Percentiles rank a stretch among this genome's conserved stretches.
phyloP scores from a whole-genome alignment of 441 rosid genomes.

The Eutrema salsugineum region DNA sequence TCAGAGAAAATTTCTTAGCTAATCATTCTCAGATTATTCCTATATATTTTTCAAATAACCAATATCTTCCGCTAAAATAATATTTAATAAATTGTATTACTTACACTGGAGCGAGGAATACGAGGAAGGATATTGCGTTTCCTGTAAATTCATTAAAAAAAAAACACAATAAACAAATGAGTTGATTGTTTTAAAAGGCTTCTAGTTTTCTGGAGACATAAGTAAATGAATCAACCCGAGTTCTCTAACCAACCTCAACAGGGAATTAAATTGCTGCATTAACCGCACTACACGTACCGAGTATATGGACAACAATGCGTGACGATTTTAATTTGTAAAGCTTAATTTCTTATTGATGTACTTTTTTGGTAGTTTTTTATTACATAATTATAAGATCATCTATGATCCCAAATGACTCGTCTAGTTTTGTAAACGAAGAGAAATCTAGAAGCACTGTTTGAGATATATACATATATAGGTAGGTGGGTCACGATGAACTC shows the following conservation, averaged over 20 bases:
- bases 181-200: constrained; percentile 5
- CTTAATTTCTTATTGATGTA: constrained; percentile 1
- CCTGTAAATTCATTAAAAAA: constrained; percentile 39
- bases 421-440: neutral
- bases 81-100: neutral
- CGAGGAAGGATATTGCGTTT: constrained; percentile 66
- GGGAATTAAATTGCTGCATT: constrained; percentile 19
- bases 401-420: neutral
- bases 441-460: neutral
- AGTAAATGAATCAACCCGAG: constrained; percentile 6
- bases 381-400: neutral
- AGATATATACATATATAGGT: neutral
- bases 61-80: neutral
- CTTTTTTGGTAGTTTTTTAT: constrained; percentile 2
- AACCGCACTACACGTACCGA: constrained; percentile 21
- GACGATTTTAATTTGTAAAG: constrained; percentile 20
- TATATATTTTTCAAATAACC: too few relatives aligned
- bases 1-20: neutral
- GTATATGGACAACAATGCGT: constrained; percentile 20
- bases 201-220: constrained; percentile 9
- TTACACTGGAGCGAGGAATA: constrained; percentile 85
- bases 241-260: constrained; percentile 16
- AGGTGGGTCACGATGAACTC: constrained; percentile 16
- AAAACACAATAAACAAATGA: neutral
- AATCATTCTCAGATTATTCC: neutral